Evolutionary conservation across 495 filamentous ascomycete species (phyloP).

Genomic region (Annulohypoxylon stygium): DNA sequence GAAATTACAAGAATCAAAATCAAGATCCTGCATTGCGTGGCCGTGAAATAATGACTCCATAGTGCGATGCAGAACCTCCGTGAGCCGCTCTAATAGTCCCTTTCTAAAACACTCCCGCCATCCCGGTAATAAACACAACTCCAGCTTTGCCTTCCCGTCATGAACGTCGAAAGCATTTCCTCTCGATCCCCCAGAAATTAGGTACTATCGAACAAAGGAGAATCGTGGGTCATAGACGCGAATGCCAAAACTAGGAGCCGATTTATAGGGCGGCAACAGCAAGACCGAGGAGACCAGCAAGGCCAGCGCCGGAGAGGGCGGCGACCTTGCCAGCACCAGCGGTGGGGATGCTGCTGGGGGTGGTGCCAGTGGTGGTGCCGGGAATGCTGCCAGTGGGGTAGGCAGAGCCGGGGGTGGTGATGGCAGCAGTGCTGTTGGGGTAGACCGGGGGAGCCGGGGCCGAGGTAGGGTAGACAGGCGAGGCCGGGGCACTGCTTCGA

Average conservation of each 20-base stretch:
- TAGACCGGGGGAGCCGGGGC: conserved; percentile 40
- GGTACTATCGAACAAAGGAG: conserved; percentile 55
- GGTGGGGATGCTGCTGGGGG: conserved; percentile 62
- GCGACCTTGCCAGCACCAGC: conserved; percentile 75
- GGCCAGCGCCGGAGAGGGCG: conserved; percentile 75
- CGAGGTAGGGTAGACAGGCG: conserved; percentile 44
- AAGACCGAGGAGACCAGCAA: conserved; percentile 80
- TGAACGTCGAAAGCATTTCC: conserved; percentile 50
- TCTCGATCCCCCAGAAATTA: conserved; percentile 52
- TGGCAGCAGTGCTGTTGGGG: conserved; percentile 46
- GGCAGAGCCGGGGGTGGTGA: conserved; percentile 49
- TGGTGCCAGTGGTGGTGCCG: conserved; percentile 54
- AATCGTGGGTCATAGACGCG: conserved; percentile 55
- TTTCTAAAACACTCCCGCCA: conserved; percentile 46
- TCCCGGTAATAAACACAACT: conserved; percentile 44
- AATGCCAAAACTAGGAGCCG: conserved; percentile 44
- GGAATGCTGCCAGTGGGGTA: conserved; percentile 52
- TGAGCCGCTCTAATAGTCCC: conserved; percentile 43
- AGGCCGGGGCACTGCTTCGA: conserved; percentile 30
- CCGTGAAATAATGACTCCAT: conserved; percentile 55
- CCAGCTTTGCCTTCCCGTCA: conserved; percentile 55
- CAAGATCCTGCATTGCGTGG: conserved; percentile 52
- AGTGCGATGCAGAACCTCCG: conserved; percentile 54
- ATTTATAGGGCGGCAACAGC: conserved; percentile 83
- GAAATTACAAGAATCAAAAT: conserved; percentile 60